These are phyloP conservation scores for Lactarius deliciosus DNA, from an alignment of 768 basidiomycete genomes.

Conservation along the genomic window DNA sequence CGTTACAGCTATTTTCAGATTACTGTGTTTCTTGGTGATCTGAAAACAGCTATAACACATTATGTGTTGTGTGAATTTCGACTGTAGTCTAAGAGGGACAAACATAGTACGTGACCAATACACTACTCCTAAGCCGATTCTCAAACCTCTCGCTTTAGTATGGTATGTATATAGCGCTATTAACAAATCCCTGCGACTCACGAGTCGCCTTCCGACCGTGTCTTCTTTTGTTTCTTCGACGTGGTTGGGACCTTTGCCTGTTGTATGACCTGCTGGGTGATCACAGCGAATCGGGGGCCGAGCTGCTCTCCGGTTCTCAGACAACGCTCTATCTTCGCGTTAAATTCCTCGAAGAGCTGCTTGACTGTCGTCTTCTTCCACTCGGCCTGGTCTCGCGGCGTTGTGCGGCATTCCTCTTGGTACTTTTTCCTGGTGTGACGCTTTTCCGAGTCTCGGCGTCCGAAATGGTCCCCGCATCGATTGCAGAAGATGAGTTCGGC, in stretches of 20 bases:
- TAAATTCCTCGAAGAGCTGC: not conserved
- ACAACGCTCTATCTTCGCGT: fast-evolving
- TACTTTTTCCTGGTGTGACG: not conserved
- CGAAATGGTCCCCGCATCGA: not conserved
- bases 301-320: not conserved
- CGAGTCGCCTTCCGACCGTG: not conserved
- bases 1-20: too few relatives aligned
- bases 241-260: not conserved
- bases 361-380: not conserved
- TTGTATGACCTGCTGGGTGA: not conserved
- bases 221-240: not conserved
- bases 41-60: too few relatives aligned
- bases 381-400: not conserved
- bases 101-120: not conserved
- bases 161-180: not conserved
- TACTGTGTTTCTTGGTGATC: too few relatives aligned
- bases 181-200: not conserved
- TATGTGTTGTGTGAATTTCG: too few relatives aligned
- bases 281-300: not conserved
- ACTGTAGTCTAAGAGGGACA: not conserved
- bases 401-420: not conserved
- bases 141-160: not conserved
- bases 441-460: not conserved
- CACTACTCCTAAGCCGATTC: not conserved
- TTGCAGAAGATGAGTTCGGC: not conserved